A percentile compares a stretch with the other conserved stretches of the same genome.
phyloP scores from a whole-genome alignment of 2,329 filamentous ascomycete genomes.

The Beauveria bassiana region DNA sequence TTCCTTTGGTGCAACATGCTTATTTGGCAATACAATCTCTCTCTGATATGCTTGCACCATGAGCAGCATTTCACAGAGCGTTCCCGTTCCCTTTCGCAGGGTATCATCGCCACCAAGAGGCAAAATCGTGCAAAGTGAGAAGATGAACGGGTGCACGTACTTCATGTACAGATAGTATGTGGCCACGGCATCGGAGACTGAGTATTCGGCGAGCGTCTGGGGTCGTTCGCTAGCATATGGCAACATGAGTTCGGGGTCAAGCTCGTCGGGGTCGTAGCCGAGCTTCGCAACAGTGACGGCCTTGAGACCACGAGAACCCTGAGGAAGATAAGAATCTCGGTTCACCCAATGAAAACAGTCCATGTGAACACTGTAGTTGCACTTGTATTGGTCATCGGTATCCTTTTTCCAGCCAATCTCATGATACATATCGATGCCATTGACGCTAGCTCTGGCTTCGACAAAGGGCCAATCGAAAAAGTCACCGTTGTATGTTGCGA shows the following conservation, averaged over 20 bases:
- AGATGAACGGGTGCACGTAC: constrained; percentile 99
- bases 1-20: constrained; percentile 84
- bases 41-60: constrained; percentile 97
- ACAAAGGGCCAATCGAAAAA: constrained; percentile 99
- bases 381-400: constrained; percentile 92
- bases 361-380: constrained; percentile 94
- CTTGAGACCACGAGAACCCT: constrained; percentile 94
- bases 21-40: constrained; percentile 89
- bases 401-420: constrained; percentile 97
- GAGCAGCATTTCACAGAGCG: constrained; percentile 97
- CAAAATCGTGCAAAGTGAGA: constrained; percentile 94
- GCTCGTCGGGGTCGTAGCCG: constrained; percentile 94
- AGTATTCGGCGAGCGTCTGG: constrained; percentile 93
- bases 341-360: constrained; percentile 99
- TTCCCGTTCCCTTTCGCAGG: constrained; percentile 90
- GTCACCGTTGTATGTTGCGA: constrained; percentile 99
- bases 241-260: constrained; percentile 96
- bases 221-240: constrained; percentile 83
- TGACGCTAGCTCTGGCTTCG: constrained; percentile 82
- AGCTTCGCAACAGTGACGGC: constrained; percentile 97
- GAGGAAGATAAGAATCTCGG: constrained; percentile 93
- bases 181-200: constrained; percentile 95
- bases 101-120: constrained; percentile 90
- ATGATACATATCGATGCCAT: constrained; percentile 98
- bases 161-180: constrained; percentile 99